phyloP scores from a whole-genome alignment of 371 early-diverging fungal genomes.

The Catenaria anguillulae region DNA sequence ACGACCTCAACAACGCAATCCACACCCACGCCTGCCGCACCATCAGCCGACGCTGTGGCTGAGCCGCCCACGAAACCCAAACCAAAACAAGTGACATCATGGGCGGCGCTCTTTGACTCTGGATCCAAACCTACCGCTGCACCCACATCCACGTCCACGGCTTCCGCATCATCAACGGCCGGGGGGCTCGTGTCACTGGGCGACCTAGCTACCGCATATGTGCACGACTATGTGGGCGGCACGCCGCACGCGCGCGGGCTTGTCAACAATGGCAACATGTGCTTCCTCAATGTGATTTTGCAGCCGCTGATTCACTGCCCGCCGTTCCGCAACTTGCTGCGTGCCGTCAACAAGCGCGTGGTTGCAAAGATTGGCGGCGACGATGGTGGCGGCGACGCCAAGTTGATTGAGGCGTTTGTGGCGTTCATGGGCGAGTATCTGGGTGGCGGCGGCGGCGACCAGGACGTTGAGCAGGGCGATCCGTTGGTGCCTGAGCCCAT shows the following conservation, averaged over 20 bases:
- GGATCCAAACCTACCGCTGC: too few species aligned
- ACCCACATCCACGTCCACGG: too few species aligned
- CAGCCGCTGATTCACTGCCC: conserved; percentile 75
- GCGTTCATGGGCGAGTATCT: not conserved
- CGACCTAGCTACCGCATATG: not conserved
- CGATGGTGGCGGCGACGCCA: not conserved
- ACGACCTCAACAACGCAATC: too few species aligned
- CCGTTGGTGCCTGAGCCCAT: conserved; percentile 86
- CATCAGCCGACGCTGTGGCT: too few species aligned
- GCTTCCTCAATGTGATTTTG: conserved; percentile 88
- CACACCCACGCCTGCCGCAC: too few species aligned
- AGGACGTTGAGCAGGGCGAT: conserved; percentile 13
- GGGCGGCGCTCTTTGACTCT: too few species aligned
- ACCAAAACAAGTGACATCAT: too few species aligned
- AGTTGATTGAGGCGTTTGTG: not conserved
- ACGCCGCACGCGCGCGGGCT: conserved; percentile 76
- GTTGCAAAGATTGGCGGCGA: conserved; percentile 31
- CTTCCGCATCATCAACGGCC: too few species aligned
- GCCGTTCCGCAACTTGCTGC: conserved; percentile 74
- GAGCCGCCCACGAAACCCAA: too few species aligned
- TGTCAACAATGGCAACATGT: conserved; percentile 89
- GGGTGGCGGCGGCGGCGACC: not conserved
- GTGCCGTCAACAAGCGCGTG: conserved; percentile 41
- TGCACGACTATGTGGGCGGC: conserved; percentile 11
- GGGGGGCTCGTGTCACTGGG: not conserved